Conservation (phyloP, 495 filamentous ascomycete genomes). For the Penicillium odoratum region DNA sequence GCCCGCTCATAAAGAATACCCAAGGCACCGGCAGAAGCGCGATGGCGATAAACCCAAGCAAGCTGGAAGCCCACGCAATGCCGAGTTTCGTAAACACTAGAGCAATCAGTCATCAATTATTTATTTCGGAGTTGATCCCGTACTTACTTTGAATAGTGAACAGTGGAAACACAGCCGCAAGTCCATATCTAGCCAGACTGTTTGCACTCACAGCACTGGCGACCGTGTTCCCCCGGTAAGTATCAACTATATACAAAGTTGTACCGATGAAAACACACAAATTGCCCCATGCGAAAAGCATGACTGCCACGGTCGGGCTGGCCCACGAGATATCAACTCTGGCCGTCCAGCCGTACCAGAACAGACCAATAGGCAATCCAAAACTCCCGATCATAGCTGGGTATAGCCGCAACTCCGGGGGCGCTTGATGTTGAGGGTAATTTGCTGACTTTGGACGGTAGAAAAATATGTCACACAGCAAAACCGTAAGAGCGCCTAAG, state of each 20-base stretch:
- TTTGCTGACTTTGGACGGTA: slow-evolving; percentile 14
- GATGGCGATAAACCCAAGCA: slow-evolving; percentile 58
- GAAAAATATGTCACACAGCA: slow-evolving; percentile 42
- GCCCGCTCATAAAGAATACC: slow-evolving; percentile 22
- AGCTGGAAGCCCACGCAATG: slow-evolving; percentile 57
- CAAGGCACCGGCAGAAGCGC: slow-evolving; percentile 56
- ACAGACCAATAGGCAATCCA: slow-evolving; percentile 50
- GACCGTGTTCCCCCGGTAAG: slow-evolving; percentile 44
- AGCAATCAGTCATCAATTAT: not conserved
- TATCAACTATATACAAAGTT: slow-evolving; percentile 56
- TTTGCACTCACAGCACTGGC: slow-evolving; percentile 42
- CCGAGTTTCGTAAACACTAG: slow-evolving; percentile 58
- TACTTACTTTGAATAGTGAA: slow-evolving; percentile 58
- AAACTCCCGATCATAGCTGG: slow-evolving; percentile 59
- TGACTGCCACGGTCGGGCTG: slow-evolving; percentile 49
- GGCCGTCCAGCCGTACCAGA: slow-evolving; percentile 53
- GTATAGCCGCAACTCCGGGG: slow-evolving; percentile 58
- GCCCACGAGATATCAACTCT: slow-evolving; percentile 36
- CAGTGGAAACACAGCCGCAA: slow-evolving; percentile 66
- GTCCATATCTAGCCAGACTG: slow-evolving; percentile 59
- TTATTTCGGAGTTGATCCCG: not conserved
- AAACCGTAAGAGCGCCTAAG: slow-evolving; percentile 44
- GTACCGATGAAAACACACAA: slow-evolving; percentile 53
- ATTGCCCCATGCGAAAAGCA: slow-evolving; percentile 69
- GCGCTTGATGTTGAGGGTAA: slow-evolving; percentile 38